Conservation (phyloP, 2,329 filamentous ascomycete genomes). For the Cladophialophora chaetospira region DNA sequence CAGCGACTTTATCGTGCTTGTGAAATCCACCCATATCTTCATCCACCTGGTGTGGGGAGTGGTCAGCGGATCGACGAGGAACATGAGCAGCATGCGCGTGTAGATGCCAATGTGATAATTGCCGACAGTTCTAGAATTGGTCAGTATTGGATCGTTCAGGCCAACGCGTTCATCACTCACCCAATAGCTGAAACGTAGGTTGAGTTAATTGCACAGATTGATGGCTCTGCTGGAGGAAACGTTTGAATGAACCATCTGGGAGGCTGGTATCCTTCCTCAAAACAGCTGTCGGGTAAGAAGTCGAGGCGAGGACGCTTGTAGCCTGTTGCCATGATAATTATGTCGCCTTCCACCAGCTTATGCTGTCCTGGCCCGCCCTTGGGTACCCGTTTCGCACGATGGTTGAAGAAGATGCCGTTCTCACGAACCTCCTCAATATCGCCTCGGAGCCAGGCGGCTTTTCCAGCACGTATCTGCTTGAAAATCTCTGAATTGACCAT, state of each 20-base stretch:
- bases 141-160: neutral
- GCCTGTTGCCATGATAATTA: slow-evolving; percentile 82
- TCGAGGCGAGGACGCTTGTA: slow-evolving; percentile 72
- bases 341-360: slow-evolving; percentile 68
- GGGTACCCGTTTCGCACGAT: slow-evolving; percentile 70
- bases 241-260: slow-evolving; percentile 90
- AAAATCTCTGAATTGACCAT: slow-evolving; percentile 87
- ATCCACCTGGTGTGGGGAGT: slow-evolving; percentile 73
- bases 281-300: slow-evolving; percentile 74
- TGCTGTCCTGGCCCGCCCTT: slow-evolving; percentile 72
- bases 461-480: slow-evolving; percentile 69
- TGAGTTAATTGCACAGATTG: slow-evolving; percentile 78
- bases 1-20: slow-evolving; percentile 66
- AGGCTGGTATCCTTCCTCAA: slow-evolving; percentile 71
- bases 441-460: slow-evolving; percentile 77
- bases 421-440: slow-evolving; percentile 70
- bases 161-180: slow-evolving; percentile 5
- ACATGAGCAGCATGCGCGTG: slow-evolving; percentile 83
- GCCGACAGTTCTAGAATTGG: slow-evolving; percentile 60
- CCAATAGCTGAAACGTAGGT: slow-evolving; percentile 81
- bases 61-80: slow-evolving; percentile 75
- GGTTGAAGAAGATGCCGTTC: slow-evolving; percentile 69
- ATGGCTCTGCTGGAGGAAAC: slow-evolving; percentile 73
- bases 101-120: slow-evolving; percentile 92
- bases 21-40: slow-evolving; percentile 86